Conservation (phyloP, 2,329 filamentous ascomycete genomes). For the Xylaria multiplex region DNA sequence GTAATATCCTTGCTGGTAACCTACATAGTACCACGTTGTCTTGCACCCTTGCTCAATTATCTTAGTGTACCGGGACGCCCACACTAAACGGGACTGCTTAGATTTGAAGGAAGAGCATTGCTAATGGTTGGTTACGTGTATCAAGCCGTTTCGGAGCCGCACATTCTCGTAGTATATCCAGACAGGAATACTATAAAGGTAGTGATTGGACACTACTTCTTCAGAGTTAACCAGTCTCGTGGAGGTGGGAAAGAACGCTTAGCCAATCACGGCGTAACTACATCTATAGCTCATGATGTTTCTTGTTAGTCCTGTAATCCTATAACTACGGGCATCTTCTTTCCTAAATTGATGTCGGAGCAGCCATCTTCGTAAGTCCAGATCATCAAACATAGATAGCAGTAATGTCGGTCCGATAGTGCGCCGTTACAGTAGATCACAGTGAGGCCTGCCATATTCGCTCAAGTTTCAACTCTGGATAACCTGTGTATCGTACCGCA, state of each 20-base stretch:
- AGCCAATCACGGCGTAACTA: neutral
- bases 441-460: conserved; percentile 1
- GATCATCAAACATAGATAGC: neutral
- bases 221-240: neutral
- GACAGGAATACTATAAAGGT: neutral
- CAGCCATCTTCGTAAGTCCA: neutral
- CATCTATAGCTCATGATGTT: conserved; percentile 1
- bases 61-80: neutral
- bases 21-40: conserved; percentile 15
- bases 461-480: neutral
- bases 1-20: conserved; percentile 3
- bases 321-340: neutral
- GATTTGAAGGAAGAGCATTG: conserved; percentile 1
- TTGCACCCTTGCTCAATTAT: conserved; percentile 1
- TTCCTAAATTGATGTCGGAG: conserved; percentile 3
- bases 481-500: neutral
- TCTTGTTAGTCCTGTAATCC: neutral
- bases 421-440: conserved; percentile 10
- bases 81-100: neutral
- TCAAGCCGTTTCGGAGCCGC: conserved; percentile 1
- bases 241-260: neutral
- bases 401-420: conserved; percentile 21
- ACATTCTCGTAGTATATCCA: neutral
- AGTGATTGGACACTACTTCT: neutral
- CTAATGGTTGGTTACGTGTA: neutral